A percentile compares a stretch with the other conserved stretches of the same genome.
Conservation (phyloP, 257 asterid genomes). For the Ballota nigra region DNA sequence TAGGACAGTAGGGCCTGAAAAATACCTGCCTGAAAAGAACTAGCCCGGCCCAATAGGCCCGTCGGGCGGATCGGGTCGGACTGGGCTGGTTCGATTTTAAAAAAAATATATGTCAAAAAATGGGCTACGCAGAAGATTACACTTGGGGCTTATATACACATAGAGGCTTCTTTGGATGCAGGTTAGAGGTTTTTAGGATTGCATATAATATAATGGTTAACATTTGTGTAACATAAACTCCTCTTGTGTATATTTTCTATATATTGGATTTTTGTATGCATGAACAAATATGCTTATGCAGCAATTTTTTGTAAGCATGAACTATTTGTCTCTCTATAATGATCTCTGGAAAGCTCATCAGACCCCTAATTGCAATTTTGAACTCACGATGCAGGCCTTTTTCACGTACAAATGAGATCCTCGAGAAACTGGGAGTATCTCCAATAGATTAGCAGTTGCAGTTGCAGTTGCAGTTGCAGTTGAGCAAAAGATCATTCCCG, state of each 20-base stretch:
- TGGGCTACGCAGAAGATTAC: too few species aligned
- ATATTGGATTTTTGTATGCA: too few species aligned
- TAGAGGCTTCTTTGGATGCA: constrained; percentile 98
- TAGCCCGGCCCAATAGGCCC: too few species aligned
- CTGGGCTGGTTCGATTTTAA: too few species aligned
- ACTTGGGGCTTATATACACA: constrained; percentile 94
- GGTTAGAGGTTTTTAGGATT: constrained; percentile 38
- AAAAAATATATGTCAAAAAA: too few species aligned
- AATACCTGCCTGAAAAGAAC: too few species aligned
- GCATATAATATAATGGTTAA: constrained; percentile 3
- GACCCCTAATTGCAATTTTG: neutral
- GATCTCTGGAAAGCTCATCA: neutral
- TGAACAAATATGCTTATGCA: neutral
- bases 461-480: too few species aligned
- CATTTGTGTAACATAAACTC: neutral
- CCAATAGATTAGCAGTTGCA: constrained; percentile 88
- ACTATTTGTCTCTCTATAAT: neutral
- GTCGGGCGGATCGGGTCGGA: too few species aligned
- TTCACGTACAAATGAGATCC: constrained; percentile 72
- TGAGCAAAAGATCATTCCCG: constrained; percentile 12
- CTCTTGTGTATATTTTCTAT: neutral
- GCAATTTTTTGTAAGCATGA: neutral
- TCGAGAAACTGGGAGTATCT: constrained; percentile 68
- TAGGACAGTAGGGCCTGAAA: too few species aligned
- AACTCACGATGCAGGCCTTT: constrained; percentile 59